These are phyloP conservation scores for Lentinula edodes DNA, from an alignment of 768 basidiomycete genomes.

Conservation along the genomic window DNA sequence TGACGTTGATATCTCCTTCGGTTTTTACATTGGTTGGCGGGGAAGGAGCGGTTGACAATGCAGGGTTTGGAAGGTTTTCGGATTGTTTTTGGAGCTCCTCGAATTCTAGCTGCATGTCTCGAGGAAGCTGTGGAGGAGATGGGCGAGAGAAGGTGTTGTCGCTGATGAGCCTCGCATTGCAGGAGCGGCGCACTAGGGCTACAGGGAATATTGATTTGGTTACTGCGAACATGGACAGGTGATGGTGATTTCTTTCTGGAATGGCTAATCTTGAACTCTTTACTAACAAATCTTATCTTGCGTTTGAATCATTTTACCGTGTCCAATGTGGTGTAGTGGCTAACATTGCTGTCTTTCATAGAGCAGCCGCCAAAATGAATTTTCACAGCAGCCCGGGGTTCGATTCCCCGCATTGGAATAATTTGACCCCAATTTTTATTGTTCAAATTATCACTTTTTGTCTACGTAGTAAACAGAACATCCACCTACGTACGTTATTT, in stretches of 20 bases:
- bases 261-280: no score
- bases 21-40: constrained; percentile 73
- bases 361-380: no score
- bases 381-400: neutral
- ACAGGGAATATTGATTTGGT: neutral
- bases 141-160: constrained; percentile 35
- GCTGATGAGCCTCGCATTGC: neutral
- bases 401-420: neutral
- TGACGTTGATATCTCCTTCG: constrained; percentile 57
- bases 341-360: neutral
- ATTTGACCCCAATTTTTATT: no score
- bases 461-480: no score
- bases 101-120: constrained; percentile 76
- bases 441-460: neutral
- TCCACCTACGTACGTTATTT: no score
- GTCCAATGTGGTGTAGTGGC: neutral
- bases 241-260: no score
- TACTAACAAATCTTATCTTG: no score
- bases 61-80: constrained; percentile 39
- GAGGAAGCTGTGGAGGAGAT: constrained; percentile 70
- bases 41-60: constrained; percentile 46
- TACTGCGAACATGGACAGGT: neutral
- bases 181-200: neutral
- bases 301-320: no score
- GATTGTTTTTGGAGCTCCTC: constrained; percentile 73